Base-by-base conservation (phyloP, 2,329 filamentous ascomycete genomes). In the Geosmithia putterillii region DNA sequence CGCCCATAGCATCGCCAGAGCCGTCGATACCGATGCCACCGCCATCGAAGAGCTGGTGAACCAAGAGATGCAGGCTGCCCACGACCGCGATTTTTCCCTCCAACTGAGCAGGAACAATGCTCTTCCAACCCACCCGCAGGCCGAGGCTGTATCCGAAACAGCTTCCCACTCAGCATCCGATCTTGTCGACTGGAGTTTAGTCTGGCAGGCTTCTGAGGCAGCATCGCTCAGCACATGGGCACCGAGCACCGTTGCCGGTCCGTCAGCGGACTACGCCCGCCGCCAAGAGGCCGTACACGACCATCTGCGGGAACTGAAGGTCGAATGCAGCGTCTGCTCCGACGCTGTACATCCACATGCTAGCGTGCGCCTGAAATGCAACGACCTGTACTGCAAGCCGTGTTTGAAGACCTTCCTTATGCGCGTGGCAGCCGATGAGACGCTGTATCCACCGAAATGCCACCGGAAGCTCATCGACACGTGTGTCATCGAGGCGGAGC, bases 341-440 rank as follows among this genome's bases (percentile, higher is more conserved):
- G 42, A 44, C 12, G 2, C 22, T 21, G 38, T 40, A 28, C 21
- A 25, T 9, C 22, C 37, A 17, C n/a, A 41, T 35, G 38, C 6
- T 15, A 22, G 14, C 34, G 19, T 42, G 22, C 25, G 39, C 28
- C 22, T 41, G 23, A 28, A 14, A 47, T 47, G 45, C 23, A 32
- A 37, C n/a, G 43, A 45, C 37, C 40, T 42, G 15, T 47, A 43
- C 32, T 47, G 43, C 37, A 42, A 21, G 43, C 43, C 45, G 17
- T 47, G 45, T 22, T 41, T 47, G 14, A 45, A 41, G 40, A 36
- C 15, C 41, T 47, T 47, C 42, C 35, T 47, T 12, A 17, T 47
- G 25, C 45, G 42, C 9, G 45, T 39, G 28, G 28, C 37, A 23
- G 38, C 37, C 15, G 45, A 47, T 28, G 40, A 47, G 40, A 43